Conservation (phyloP, 2,329 filamentous ascomycete species). For the Coniochaeta hoffmannii region DNA sequence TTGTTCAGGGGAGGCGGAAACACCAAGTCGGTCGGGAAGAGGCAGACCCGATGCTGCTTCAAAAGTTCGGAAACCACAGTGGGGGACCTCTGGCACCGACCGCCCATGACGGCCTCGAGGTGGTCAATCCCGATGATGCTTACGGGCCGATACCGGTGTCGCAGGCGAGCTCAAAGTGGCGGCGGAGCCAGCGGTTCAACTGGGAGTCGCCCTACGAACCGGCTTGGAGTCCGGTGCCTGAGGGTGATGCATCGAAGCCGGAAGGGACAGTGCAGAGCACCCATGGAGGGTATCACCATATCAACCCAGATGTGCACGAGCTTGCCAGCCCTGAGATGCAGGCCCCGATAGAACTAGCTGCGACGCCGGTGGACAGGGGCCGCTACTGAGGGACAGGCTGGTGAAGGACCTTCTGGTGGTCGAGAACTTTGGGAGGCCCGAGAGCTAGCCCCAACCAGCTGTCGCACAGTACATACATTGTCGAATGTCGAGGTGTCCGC, state of each 20-base stretch:
- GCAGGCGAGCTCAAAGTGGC: background rate
- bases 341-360: conserved; percentile 19
- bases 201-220: conserved; percentile 19
- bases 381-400: background rate
- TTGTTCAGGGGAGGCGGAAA: conserved; percentile 15
- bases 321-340: conserved; percentile 1
- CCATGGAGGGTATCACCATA: background rate
- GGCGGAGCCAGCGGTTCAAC: conserved; percentile 9
- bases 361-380: conserved; percentile 5
- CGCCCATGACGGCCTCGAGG: background rate
- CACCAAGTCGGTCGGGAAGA: conserved; percentile 16
- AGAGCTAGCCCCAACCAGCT: no score
- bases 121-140: background rate
- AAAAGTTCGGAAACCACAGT: conserved; percentile 4
- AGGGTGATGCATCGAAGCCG: background rate
- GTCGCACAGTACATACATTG: no score
- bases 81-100: background rate
- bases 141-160: background rate
- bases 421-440: no score
- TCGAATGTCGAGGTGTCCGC: no score
- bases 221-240: conserved; percentile 3
- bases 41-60: conserved; percentile 21
- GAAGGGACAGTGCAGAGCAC: background rate
- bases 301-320: conserved; percentile 1
- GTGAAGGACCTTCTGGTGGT: no score